A percentile compares a stretch with the other conserved stretches of the same genome.
phyloP scores from a whole-genome alignment of 768 basidiomycete genomes.

The Sarcodon sp. region DNA sequence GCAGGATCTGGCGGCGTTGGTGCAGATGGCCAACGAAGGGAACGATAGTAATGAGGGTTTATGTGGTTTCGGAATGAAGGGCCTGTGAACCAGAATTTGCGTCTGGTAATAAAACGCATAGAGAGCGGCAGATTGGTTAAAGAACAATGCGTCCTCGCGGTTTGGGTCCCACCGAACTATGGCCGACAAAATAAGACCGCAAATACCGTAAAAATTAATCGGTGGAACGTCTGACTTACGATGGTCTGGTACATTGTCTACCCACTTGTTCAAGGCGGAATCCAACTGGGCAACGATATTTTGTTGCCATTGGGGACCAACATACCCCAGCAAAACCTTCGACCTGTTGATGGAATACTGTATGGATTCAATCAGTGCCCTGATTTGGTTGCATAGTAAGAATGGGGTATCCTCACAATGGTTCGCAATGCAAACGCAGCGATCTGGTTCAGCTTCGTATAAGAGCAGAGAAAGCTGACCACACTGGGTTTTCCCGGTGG shows the following conservation, averaged over 20 bases:
- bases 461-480: slow-evolving; percentile 5
- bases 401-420: not conserved
- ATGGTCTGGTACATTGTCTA: slow-evolving; percentile 44
- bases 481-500: slow-evolving; percentile 18
- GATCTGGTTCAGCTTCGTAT: not conserved
- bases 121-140: slow-evolving; percentile 25
- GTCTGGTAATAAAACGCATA: slow-evolving; percentile 31
- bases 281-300: slow-evolving; percentile 49
- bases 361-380: not conserved
- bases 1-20: slow-evolving; percentile 72
- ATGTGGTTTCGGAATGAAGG: slow-evolving; percentile 58
- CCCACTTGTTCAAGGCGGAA: slow-evolving; percentile 48
- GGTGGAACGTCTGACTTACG: slow-evolving; percentile 17
- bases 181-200: not conserved
- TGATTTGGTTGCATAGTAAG: not conserved
- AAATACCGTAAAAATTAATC: too few relatives aligned
- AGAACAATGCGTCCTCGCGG: slow-evolving; percentile 6
- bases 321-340: slow-evolving; percentile 19
- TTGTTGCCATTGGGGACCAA: slow-evolving; percentile 28
- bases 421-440: not conserved
- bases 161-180: slow-evolving; percentile 16
- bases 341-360: slow-evolving; percentile 35
- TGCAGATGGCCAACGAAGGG: slow-evolving; percentile 69
- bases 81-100: slow-evolving; percentile 64
- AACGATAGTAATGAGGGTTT: slow-evolving; percentile 35